A percentile compares a stretch with the other conserved stretches of the same genome.
phyloP scores from a whole-genome alignment of 2,329 filamentous ascomycete species.

The Ceratocystis papillata region DNA sequence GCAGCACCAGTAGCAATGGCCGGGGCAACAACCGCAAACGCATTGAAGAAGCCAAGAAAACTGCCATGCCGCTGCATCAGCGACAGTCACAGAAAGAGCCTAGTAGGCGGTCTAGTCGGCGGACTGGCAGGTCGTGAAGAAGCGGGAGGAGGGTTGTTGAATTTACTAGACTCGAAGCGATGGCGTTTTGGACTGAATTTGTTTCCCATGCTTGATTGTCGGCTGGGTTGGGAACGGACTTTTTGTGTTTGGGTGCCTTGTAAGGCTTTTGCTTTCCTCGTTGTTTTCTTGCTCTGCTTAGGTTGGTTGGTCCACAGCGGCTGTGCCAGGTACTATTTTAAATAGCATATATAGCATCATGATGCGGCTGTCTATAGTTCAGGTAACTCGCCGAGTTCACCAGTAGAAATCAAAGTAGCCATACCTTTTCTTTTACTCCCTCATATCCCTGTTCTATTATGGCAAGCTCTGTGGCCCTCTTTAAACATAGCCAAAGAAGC shows the following conservation, averaged over 20 bases:
- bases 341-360: neutral
- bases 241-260: neutral
- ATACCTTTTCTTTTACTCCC: neutral
- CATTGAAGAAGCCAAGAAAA: slow-evolving; percentile 24
- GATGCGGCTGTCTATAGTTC: neutral
- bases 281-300: neutral
- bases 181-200: slow-evolving; percentile 11
- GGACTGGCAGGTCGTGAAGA: neutral
- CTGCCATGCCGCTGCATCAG: slow-evolving; percentile 23
- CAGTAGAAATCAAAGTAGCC: neutral
- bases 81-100: slow-evolving; percentile 21
- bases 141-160: neutral
- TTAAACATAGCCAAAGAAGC: slow-evolving; percentile 14
- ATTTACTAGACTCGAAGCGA: slow-evolving; percentile 8
- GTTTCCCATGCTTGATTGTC: slow-evolving; percentile 5
- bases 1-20: neutral
- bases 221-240: neutral
- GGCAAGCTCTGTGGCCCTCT: neutral
- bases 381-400: neutral
- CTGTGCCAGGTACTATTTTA: slow-evolving; percentile 1
- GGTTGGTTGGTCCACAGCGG: neutral
- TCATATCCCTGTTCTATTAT: neutral
- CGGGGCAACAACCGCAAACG: slow-evolving; percentile 16
- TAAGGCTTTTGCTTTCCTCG: neutral
- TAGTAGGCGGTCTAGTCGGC: slow-evolving; percentile 16